phyloP scores from a whole-genome alignment of 164 flowering plant genomes.

The Aristolochia fimbriata region DNA sequence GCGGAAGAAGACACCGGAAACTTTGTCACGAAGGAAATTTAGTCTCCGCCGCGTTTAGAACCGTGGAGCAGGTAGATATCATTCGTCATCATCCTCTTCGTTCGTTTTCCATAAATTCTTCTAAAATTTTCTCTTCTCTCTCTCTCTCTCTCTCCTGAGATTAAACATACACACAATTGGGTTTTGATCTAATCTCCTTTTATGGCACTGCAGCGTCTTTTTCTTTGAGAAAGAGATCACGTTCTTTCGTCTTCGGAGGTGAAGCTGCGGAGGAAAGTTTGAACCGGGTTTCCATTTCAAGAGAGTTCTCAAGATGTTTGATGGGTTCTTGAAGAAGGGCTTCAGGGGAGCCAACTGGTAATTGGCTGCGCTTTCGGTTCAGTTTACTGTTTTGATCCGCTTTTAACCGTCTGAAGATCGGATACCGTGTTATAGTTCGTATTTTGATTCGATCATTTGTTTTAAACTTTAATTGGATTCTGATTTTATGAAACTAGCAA shows the following conservation, averaged over 20 bases:
- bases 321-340: constrained; percentile 75
- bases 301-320: constrained; percentile 43
- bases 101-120: neutral
- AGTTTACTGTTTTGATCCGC: neutral
- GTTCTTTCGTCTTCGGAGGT: neutral
- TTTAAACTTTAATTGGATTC: neutral
- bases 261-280: neutral
- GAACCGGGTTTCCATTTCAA: neutral
- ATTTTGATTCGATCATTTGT: neutral
- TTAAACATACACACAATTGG: neutral
- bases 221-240: neutral
- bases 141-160: neutral
- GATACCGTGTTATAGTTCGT: neutral
- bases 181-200: neutral
- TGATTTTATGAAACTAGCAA: no score
- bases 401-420: neutral
- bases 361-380: neutral
- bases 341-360: constrained; percentile 84
- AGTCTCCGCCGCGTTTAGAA: neutral
- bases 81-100: constrained; percentile 1
- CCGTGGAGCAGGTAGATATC: neutral
- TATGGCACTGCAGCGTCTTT: neutral
- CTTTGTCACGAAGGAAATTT: constrained; percentile 1
- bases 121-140: neutral
- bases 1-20: neutral